Percentiles rank a stretch among this genome's conserved stretches.
Evolutionary conservation across 73 alveolate species (phyloP).

Genomic region (Stentor roeselii): DNA sequence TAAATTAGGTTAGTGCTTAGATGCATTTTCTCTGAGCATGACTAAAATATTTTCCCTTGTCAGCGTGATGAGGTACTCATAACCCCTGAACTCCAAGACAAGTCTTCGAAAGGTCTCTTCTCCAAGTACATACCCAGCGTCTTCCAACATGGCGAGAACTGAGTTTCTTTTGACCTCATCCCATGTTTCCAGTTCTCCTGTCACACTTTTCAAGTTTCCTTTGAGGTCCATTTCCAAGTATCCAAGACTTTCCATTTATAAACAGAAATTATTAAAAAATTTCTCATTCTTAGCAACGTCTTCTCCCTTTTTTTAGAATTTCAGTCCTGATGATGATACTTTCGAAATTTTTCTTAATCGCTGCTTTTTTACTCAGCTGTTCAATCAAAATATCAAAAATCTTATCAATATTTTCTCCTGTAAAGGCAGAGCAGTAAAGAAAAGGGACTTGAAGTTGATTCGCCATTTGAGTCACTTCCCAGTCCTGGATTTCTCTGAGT

Average conservation of each 20-base stretch:
- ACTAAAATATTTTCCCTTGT: constrained; percentile 6
- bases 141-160: constrained; percentile 7
- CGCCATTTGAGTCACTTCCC: constrained; percentile 30
- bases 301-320: not conserved
- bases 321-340: not conserved
- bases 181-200: constrained; percentile 21
- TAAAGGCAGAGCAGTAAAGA: not conserved
- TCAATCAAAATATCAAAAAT: not conserved
- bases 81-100: constrained; percentile 3
- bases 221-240: constrained; percentile 9
- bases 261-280: constrained; percentile 22
- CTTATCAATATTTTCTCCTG: not conserved
- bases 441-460: constrained; percentile 1
- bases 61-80: constrained; percentile 14
- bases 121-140: not conserved
- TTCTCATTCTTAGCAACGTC: not conserved
- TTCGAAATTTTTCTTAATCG: no score
- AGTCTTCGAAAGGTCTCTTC: constrained; percentile 13
- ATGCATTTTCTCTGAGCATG: not conserved
- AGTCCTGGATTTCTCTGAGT: constrained; percentile 4
- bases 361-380: not conserved
- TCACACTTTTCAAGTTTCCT: constrained; percentile 4
- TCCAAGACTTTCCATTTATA: not conserved
- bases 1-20: not conserved
- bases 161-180: not conserved